Percentiles rank a stretch among this genome's conserved stretches.
Evolutionary conservation across 306 rosid species (phyloP).

Genomic region (Quercus engelmannii): DNA sequence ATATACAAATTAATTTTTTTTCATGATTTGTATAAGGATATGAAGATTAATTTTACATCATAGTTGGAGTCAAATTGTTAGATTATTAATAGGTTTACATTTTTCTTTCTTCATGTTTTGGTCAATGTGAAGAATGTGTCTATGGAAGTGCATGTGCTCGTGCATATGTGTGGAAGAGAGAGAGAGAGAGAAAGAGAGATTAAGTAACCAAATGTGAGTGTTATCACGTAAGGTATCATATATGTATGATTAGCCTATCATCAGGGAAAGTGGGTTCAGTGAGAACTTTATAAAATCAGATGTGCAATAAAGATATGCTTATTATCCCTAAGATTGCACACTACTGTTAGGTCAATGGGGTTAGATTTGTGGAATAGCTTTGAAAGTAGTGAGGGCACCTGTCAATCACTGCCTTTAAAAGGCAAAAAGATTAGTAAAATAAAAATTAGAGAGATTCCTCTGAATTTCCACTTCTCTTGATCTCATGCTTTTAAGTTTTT

Average conservation of each 20-base stretch:
- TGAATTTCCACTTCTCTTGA: constrained; percentile 39
- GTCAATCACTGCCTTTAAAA: constrained; percentile 37
- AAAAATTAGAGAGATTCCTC: constrained; percentile 46
- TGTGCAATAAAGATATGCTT: constrained; percentile 24
- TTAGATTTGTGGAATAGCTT: constrained; percentile 20
- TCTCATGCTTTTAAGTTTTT: neutral
- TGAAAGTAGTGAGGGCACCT: constrained; percentile 37
- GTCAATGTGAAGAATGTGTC: neutral
- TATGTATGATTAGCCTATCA: constrained; percentile 29
- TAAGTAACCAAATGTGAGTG: neutral
- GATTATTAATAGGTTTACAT: too few relatives aligned
- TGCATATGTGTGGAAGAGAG: neutral
- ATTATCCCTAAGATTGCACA: constrained; percentile 12
- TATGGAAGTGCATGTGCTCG: neutral
- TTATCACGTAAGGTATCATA: constrained; percentile 24
- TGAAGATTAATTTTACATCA: too few relatives aligned
- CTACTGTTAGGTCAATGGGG: constrained; percentile 19
- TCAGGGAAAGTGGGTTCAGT: constrained; percentile 28
- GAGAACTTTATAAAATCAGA: constrained; percentile 18
- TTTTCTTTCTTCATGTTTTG: neutral
- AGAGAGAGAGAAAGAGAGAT: constrained; percentile 7
- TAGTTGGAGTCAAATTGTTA: too few relatives aligned
- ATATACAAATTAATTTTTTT: too few relatives aligned
- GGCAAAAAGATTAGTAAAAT: constrained; percentile 25
- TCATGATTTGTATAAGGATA: too few relatives aligned